These are phyloP conservation scores for Leishmania guyanensis DNA, from an alignment of 208 protist genomes.

Conservation along the genomic window DNA sequence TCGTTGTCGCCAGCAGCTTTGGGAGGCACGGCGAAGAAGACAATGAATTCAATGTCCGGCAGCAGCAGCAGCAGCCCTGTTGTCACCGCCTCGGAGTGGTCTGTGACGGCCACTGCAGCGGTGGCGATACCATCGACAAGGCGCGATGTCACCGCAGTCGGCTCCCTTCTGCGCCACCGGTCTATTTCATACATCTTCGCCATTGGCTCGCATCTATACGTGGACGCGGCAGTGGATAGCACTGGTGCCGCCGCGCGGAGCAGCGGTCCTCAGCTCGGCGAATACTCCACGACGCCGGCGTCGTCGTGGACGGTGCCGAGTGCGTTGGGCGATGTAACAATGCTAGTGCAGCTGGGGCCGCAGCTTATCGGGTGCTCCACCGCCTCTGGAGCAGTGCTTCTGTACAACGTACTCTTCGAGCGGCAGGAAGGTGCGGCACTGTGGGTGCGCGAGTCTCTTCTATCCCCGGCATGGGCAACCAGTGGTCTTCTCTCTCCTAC, in stretches of 20 bases:
- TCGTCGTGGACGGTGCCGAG: slow-evolving; percentile 52
- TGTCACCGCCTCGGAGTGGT: not conserved
- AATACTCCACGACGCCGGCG: slow-evolving; percentile 67
- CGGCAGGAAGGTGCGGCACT: slow-evolving; percentile 73
- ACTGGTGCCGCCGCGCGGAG: not conserved
- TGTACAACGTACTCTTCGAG: slow-evolving; percentile 80
- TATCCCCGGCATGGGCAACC: slow-evolving; percentile 2
- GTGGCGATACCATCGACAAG: not conserved
- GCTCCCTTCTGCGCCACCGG: slow-evolving; percentile 65
- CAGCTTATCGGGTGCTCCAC: slow-evolving; percentile 77
- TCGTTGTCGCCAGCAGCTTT: slow-evolving; percentile 2
- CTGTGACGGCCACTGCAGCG: not conserved
- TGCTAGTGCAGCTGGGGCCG: slow-evolving; percentile 50
- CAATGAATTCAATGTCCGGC: not conserved
- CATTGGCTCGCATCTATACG: slow-evolving; percentile 47
- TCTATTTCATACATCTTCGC: slow-evolving; percentile 74
- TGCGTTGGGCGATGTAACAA: slow-evolving; percentile 53
- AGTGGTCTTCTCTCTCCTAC: not conserved
- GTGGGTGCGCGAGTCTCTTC: slow-evolving; percentile 51
- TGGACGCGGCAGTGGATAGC: slow-evolving; percentile 13
- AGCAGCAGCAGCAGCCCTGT: not conserved
- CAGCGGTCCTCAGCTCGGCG: slow-evolving; percentile 47
- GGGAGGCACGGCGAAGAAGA: not conserved
- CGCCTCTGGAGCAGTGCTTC: slow-evolving; percentile 66
- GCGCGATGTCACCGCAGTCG: slow-evolving; percentile 66